Base-by-base conservation (phyloP, 75 land plant species). In the Selaginella moellendorffii region DNA sequence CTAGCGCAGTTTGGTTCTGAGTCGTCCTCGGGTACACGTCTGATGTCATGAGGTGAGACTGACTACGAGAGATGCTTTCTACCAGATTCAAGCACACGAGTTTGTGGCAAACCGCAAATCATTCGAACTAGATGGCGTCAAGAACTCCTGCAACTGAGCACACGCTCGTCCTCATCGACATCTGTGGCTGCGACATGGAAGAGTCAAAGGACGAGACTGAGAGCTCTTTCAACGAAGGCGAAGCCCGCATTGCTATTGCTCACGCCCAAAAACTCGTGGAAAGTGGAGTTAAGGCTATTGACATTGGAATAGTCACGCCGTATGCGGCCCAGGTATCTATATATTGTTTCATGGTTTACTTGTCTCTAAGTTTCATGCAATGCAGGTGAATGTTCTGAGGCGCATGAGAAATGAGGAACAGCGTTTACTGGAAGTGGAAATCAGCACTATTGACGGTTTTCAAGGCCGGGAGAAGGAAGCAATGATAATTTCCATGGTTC, bases 401-500 rank as follows among this genome's bases (percentile, higher is more conserved):
- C 78, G 71, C 65, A 61, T 93, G 73, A 81, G 75, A 69, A 73
- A 75, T 64, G 87, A 85, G 28, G 83, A 78, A 31, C 76, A 77
- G 68, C 79, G 69, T 46, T 70, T 93, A 53, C 79, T 80, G 54
- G 90, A 86, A 29, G 53, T 93, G 26, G 98, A 93, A 63, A 93
- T 88, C 28, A 90, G 91, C 22, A 93, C 96, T 23, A 96, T 93
- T 22, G 98, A 93, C 74, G 98, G 98, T 18, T 93, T 93, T 63
- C 98, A 93, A 79, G 98, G 98, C 14, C 79, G 98, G 28, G 98
- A 93, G 53, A 93, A 93, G 67, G 98, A 93, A 72, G 85, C 98
- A 14, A 88, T 93, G 54, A 83, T 93, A 36, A 93, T 93, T 31
- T 93, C 98, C 14, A 93, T 93, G 96, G 98, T 89, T 62, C 78